Evolutionary conservation across 495 filamentous ascomycete genomes (phyloP), one percentile per base, ranked within the genome.

Genomic region (Evansstolkia leycettana): DNA sequence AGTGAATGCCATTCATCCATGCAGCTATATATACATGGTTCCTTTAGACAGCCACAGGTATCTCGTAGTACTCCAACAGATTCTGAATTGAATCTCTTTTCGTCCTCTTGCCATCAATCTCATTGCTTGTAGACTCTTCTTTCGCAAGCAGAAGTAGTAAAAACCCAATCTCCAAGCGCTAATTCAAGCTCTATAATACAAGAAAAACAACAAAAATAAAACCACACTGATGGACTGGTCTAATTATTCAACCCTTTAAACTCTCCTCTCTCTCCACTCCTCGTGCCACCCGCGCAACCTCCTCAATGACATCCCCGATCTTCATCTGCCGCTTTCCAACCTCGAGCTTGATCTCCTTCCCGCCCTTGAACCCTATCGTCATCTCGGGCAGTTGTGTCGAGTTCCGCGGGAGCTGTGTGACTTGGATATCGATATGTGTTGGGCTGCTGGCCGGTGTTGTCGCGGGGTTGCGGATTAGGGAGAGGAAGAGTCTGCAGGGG

Each of bases 251-350:
- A 23, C 72, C 75, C 44, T 75, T 69, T 55, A 99, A 54, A 44
- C 88, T 86, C 41, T 84, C 80, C 61, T 86, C 75, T 47, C 93
- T 73, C 43, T 80, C 75, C 51, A 99, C 57, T 25, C 60, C 57
- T 33, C 92, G 69, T 28, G 84, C 92, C 67, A 96, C 82, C 37
- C 92, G 72, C 53, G 94, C 82, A 26, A 94, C 76, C 60, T 95
- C 85, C 56, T 87, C 84, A 23, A 83, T 65, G 2, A 95, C 73
- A 52, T 88, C 84, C 36, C 84, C 83, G 46, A 95, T 87, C 48
- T 77, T 79, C 58, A 94, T 60, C 47, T 78, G 76, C 39, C 84
- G 78, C 57, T 85, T 87, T 34, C 88, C 80, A 54, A 94, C 82
- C 66, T 92, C 84, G 35, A 57, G 38, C 9, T 54, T 54, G 15